Evolutionary conservation across 495 filamentous ascomycete genomes (phyloP), one percentile per base, ranked within the genome.

Genomic region (Peziza echinospora): DNA sequence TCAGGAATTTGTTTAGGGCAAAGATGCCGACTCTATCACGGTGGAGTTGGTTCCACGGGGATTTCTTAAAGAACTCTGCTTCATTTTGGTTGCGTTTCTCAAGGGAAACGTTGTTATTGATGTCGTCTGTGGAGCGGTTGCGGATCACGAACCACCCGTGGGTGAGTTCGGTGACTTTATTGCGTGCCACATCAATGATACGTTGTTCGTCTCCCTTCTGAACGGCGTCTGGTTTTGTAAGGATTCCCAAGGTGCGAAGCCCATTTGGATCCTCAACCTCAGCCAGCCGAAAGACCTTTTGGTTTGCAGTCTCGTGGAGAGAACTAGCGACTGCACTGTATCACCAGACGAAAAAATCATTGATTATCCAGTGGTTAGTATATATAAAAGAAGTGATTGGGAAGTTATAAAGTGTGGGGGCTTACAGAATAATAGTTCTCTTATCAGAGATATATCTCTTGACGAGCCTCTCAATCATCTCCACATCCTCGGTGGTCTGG

Each of bases 121-220:
- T 56, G 21, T 72, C 67, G 17, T 62, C 49, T n/a, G 64, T 63
- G 2, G 61, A 62, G 11, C 63, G 68, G 44, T 75, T 76, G 8
- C 59, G 63, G 0, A 76, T 65, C 7, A 69, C 58, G 48, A 64
- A 71, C 63, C 68, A 75, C 10, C 71, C 70, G 25, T 70, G 64
- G 2, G 54, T 64, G 7, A 70, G 57, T 21, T 58, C 30, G 3
- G 59, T 57, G 28, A 62, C 50, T 44, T 51, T 51, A 44, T 63
- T 62, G 26, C 55, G 28, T 9, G 58, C 58, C 21, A 61, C 54
- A 16, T 55, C 41, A 0, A 65, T 54, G 22, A 63, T 47, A 28
- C 51, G 23, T 3, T 17, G 2, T 17, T 68, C 62, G 34, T 63
- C 61, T 26, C 61, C 64, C 40, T 58, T 47, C 17, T 68, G 59